Evolutionary conservation across 179 eudicot species (phyloP), one percentile per base, ranked within the genome.

Genomic region (Drosera spatulata): DNA sequence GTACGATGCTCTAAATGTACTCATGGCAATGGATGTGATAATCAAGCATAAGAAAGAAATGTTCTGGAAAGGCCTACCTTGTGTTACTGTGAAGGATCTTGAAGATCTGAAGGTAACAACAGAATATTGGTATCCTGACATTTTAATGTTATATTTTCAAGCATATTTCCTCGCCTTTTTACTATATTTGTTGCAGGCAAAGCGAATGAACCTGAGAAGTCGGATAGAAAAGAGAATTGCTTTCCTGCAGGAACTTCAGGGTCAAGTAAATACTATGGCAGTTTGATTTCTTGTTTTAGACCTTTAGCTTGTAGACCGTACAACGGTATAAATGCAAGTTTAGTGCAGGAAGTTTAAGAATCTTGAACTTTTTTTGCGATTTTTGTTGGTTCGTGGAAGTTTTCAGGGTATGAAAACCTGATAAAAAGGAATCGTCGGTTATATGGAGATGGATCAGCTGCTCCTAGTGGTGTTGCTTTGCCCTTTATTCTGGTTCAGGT

Each of bases 1-100:
- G 38, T 91, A 91, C 69, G 97, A 91, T 79, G 95, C 97, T 3
- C 61, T 91, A 64, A 91, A 91, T 69, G 97, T 91, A 61, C 75
- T 91, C 60, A 88, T 91, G 97, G 97, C 97, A 15, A 82, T 91
- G 86, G 97, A 91, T 68, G 85, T 91, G 51, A 88, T 91, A 52
- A 81, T 91, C 33, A 88, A 88, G 74, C 96, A 88, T 66, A 88
- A 84, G 59, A 91, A 91, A 69, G 97, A 91, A 66, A 88, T 91
- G 63, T 95, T 81, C 41, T 91, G 97, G 96, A 91, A 66, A 74
- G 97, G 97, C 64, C 79, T 91, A 51, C 97, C 97, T 74, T 79
- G 80, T 41, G 75, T 88, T 68, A 80, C 80, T 78, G 47, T 82
- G 68, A 77, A 70, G 60, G 95, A 88, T 66, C 76, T 86, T 68